A percentile compares a stretch with the other conserved stretches of the same genome.
phyloP scores from a whole-genome alignment of 305 asterid genomes.

The Solanum aculeatissimum region DNA sequence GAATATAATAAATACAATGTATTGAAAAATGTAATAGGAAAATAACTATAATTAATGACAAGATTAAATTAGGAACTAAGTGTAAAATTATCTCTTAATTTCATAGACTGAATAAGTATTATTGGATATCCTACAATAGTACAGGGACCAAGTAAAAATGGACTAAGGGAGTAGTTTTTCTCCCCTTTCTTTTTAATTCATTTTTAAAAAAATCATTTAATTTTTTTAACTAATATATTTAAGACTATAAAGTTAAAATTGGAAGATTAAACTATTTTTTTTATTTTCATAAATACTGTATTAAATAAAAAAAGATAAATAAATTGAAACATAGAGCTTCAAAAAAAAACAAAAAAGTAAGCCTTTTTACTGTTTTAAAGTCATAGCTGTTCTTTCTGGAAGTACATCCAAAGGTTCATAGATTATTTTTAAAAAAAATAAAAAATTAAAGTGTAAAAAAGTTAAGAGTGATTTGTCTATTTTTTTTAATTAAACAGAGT shows the following conservation, averaged over 20 bases:
- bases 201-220: neutral
- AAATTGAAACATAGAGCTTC: neutral
- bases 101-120: no score
- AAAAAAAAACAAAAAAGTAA: neutral
- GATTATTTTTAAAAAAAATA: no score
- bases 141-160: no score
- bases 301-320: neutral
- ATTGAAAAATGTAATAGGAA: no score
- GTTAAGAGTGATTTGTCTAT: neutral
- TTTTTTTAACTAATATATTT: no score
- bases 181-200: rapidly evolving
- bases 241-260: no score
- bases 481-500: neutral
- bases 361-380: neutral
- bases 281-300: neutral
- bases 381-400: neutral
- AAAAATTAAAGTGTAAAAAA: neutral
- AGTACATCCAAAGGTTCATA: neutral
- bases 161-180: no score
- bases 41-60: no score
- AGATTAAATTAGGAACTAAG: no score
- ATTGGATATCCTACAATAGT: no score
- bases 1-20: no score
- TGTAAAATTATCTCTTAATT: no score
- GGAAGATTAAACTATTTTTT: rapidly evolving